Evolutionary conservation across 345 rosid genomes (phyloP).

Genomic region (Heritiera littoralis): DNA sequence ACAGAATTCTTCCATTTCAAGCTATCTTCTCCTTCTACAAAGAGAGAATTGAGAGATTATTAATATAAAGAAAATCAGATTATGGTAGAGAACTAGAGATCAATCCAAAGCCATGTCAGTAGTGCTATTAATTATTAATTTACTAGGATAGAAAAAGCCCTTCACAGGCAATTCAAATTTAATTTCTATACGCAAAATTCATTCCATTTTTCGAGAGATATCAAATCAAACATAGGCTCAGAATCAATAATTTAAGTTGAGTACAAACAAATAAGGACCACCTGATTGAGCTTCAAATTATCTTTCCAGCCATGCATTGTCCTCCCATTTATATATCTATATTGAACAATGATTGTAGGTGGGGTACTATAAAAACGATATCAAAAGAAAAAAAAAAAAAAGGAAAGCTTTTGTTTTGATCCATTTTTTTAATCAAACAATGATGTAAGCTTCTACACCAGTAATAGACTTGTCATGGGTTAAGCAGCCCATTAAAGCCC

Average conservation of each 20-base stretch:
- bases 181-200: background rate
- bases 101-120: no score
- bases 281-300: background rate
- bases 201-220: background rate
- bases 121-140: no score
- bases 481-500: no score
- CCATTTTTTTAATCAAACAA: no score
- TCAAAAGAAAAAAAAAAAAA: no score
- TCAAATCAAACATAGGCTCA: background rate
- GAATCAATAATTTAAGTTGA: background rate
- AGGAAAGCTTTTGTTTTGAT: no score
- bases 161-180: background rate
- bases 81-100: background rate
- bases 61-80: background rate
- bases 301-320: background rate
- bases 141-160: no score
- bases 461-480: no score
- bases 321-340: background rate
- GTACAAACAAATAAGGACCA: background rate
- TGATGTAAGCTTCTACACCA: no score
- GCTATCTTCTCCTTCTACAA: background rate
- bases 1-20: background rate
- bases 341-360: background rate
- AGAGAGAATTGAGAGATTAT: background rate
- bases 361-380: background rate